A percentile compares a stretch with the other conserved stretches of the same genome.
phyloP scores from a whole-genome alignment of 768 basidiomycete species.

The Rickenella mellea region DNA sequence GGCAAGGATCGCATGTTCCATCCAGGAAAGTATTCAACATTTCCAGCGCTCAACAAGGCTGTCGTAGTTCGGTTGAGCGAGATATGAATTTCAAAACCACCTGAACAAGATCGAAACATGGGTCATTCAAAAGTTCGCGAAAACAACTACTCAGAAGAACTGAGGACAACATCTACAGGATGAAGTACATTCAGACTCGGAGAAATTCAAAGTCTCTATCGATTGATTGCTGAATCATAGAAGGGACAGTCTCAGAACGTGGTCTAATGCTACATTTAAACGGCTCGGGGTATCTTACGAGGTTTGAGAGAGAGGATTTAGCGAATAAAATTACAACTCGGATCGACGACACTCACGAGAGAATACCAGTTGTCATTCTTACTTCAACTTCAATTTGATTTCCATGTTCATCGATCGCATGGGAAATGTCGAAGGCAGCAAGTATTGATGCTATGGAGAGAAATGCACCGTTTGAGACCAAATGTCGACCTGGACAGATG shows the following conservation, averaged over 20 bases:
- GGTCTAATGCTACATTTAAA: constrained; percentile 44
- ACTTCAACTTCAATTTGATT: not conserved
- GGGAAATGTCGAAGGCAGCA: constrained; percentile 4
- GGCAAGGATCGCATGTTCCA: no score
- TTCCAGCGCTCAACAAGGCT: no score
- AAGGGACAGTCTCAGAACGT: constrained; percentile 25
- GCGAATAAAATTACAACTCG: not conserved
- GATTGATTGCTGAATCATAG: not conserved
- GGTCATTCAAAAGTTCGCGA: no score
- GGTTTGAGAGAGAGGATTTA: not conserved
- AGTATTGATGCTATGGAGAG: constrained; percentile 3
- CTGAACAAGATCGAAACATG: no score
- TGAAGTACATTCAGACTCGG: no score
- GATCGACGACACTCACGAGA: constrained; percentile 2
- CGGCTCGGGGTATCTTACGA: constrained; percentile 21
- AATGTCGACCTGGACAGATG: constrained; percentile 7
- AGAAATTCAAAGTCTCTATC: no score
- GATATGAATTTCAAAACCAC: no score
- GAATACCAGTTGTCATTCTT: not conserved
- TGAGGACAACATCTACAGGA: no score
- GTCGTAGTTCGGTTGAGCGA: no score
- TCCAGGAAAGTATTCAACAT: no score
- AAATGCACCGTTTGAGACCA: constrained; percentile 1
- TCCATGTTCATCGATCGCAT: not conserved
- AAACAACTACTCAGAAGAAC: no score